Conservation (phyloP, 1,284 basidiomycete genomes). For the Moesziomyces sp. region DNA sequence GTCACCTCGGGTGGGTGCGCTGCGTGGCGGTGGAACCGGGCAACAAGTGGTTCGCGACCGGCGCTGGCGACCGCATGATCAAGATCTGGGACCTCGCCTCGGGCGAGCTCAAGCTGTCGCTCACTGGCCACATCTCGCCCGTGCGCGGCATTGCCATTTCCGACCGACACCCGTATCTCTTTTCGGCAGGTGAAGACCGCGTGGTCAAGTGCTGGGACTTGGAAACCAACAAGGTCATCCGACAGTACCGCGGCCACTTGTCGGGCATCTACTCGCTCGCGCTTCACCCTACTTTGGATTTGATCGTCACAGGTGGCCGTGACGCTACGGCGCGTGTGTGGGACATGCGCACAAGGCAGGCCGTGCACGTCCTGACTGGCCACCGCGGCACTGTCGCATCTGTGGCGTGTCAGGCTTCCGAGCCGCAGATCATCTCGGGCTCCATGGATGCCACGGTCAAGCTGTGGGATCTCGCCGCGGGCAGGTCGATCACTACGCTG, state of each 20-base stretch:
- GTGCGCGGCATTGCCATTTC: constrained; percentile 94
- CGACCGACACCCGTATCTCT: constrained; percentile 91
- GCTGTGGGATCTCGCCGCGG: constrained; percentile 98
- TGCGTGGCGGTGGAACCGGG: constrained; percentile 94
- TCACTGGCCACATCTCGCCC: constrained; percentile 97
- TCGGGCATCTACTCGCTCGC: constrained; percentile 85
- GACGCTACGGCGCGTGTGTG: constrained; percentile 96
- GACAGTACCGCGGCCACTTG: constrained; percentile 96
- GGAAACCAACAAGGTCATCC: constrained; percentile 97
- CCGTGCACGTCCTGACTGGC: constrained; percentile 90
- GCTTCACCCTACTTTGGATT: constrained; percentile 93
- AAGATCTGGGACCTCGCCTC: constrained; percentile 99
- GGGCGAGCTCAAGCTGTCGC: constrained; percentile 90
- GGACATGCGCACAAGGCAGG: constrained; percentile 98
- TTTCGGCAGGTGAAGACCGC: constrained; percentile 98
- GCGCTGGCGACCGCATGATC: constrained; percentile 95
- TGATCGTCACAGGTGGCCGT: constrained; percentile 92
- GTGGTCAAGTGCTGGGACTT: constrained; percentile 99
- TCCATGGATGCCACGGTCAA: constrained; percentile 98
- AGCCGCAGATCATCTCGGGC: constrained; percentile 96
- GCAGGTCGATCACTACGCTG: constrained; percentile 91
- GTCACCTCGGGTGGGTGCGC: constrained; percentile 98
- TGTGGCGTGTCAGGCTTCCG: constrained; percentile 92
- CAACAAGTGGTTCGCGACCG: constrained; percentile 98
- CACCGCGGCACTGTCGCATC: constrained; percentile 94